Percentiles rank a stretch among this genome's conserved stretches.
Conservation (phyloP, 176 grass and related monocot species). For the Cenchrus fungigraminus region DNA sequence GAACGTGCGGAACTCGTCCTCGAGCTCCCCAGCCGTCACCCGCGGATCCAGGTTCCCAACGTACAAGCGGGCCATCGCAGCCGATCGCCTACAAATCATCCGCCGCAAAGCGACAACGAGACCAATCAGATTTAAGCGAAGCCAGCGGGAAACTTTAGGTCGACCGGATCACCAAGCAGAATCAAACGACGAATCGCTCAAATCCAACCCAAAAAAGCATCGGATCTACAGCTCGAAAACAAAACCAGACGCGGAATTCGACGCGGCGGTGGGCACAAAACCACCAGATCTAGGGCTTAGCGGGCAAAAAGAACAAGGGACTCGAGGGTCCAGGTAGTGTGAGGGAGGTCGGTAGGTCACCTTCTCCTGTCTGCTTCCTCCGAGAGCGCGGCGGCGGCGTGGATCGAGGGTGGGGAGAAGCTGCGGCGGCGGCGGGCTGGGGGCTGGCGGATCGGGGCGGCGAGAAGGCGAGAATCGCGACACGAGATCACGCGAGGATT, state of each 20-base stretch:
- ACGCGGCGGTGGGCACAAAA: neutral
- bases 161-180: neutral
- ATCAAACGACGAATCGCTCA: neutral
- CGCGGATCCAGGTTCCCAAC: slow-evolving; percentile 76
- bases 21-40: slow-evolving; percentile 64
- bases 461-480: neutral
- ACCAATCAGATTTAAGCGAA: neutral
- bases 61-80: slow-evolving; percentile 72
- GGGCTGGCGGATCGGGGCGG: neutral
- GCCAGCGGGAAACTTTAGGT: neutral
- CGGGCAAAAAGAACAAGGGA: too few relatives aligned
- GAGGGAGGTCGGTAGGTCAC: neutral
- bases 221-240: neutral
- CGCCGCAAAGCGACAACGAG: neutral
- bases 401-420: neutral
- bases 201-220: neutral
- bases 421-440: neutral
- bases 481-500: too few relatives aligned
- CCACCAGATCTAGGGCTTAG: slow-evolving; percentile 33
- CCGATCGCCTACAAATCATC: slow-evolving; percentile 13
- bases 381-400: neutral
- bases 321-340: neutral
- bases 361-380: slow-evolving; percentile 6
- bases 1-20: slow-evolving; percentile 84
- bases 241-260: neutral